Evolutionary conservation across 129 eudicot species (phyloP).

Genomic region (Tagetes patula): DNA sequence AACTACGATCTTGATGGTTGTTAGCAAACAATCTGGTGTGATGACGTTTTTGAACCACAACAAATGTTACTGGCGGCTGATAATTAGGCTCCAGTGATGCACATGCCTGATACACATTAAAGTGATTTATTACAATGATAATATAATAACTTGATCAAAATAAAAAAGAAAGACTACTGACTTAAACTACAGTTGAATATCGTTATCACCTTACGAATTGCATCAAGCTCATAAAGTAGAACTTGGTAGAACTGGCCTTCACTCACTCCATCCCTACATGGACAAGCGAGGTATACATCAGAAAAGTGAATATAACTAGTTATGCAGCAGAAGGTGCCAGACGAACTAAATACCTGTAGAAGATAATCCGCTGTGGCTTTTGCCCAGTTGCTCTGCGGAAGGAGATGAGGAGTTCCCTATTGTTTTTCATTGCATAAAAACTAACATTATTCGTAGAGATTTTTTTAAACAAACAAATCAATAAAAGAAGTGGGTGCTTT

Average conservation of each 20-base stretch:
- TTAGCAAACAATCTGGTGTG: conserved; percentile 85
- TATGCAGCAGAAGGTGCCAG: not conserved
- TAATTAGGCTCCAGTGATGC: conserved; percentile 74
- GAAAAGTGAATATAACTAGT: not conserved
- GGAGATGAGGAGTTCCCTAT: conserved; percentile 84
- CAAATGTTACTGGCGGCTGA: conserved; percentile 93
- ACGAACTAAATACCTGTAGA: conserved; percentile 53
- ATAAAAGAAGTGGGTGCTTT: not conserved
- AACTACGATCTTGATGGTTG: conserved; percentile 61
- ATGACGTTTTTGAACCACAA: conserved; percentile 94
- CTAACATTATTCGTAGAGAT: conserved; percentile 7
- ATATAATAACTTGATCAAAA: not conserved
- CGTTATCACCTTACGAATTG: conserved; percentile 74
- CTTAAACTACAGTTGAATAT: not conserved
- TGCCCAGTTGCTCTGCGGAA: conserved; percentile 88
- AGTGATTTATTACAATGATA: conserved; percentile 3
- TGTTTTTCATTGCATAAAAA: conserved; percentile 20
- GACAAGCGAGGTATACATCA: conserved; percentile 9
- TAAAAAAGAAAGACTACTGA: not conserved
- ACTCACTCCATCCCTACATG: conserved; percentile 88
- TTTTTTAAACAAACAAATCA: not conserved
- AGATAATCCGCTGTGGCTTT: conserved; percentile 84
- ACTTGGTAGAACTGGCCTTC: conserved; percentile 95
- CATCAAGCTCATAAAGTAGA: conserved; percentile 80
- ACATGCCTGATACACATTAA: conserved; percentile 59